Evolutionary conservation across 306 rosid species (phyloP).

Genomic region (Vigna angularis): DNA sequence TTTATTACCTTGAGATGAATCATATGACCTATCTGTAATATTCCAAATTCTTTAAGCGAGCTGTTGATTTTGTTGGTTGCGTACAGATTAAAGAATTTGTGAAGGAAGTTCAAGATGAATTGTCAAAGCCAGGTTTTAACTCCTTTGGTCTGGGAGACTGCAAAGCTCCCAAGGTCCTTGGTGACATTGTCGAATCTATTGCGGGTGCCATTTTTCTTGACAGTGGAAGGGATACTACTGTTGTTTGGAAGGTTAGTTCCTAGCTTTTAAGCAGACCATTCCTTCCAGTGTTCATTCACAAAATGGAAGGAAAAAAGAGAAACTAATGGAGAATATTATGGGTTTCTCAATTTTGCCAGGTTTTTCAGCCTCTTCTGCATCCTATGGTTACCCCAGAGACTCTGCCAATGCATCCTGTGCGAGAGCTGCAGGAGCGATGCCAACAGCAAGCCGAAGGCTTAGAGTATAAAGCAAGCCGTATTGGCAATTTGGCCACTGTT

Average conservation of each 20-base stretch:
- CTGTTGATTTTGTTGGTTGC: conserved; percentile 38
- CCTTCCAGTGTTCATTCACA: conserved; percentile 3
- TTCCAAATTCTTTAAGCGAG: conserved; percentile 28
- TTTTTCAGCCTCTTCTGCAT: conserved; percentile 89
- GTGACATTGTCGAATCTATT: conserved; percentile 96
- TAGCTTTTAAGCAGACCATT: conserved; percentile 16
- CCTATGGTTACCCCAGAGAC: conserved; percentile 99
- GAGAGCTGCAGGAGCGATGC: conserved; percentile 99
- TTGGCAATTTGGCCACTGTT: conserved; percentile 92
- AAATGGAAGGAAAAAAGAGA: conserved; percentile 23
- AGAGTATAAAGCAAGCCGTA: conserved; percentile 90
- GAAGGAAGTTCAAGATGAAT: conserved; percentile 87
- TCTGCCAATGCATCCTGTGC: conserved; percentile 99
- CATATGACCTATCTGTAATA: conserved; percentile 11
- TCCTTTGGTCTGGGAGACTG: conserved; percentile 99
- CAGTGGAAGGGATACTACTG: conserved; percentile 72
- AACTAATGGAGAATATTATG: conserved; percentile 19
- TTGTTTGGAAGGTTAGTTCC: conserved; percentile 80
- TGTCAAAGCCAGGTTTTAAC: conserved; percentile 88
- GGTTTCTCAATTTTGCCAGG: conserved; percentile 56
- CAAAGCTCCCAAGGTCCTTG: conserved; percentile 99
- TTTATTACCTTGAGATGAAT: conserved; percentile 17
- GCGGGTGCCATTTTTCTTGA: conserved; percentile 98
- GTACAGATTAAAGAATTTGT: conserved; percentile 92
- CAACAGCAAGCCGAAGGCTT: conserved; percentile 99